A percentile compares a stretch with the other conserved stretches of the same genome.
Conservation (phyloP, 2,329 filamentous ascomycete genomes). For the Ceratocystis colombiana region DNA sequence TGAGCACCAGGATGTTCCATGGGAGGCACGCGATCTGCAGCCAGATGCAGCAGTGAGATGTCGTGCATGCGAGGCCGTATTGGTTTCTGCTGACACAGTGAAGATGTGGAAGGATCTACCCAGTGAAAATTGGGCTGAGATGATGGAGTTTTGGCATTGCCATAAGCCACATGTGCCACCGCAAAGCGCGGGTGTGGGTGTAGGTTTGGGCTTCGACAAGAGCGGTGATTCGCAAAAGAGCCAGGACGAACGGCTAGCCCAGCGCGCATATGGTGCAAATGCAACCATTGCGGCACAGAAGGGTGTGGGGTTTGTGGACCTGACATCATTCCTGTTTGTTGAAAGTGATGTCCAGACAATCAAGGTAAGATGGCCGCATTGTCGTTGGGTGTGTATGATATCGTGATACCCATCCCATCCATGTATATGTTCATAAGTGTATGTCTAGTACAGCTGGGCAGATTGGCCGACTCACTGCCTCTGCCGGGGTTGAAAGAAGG, state of each 20-base stretch:
- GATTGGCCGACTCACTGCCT: not conserved
- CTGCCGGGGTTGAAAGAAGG: conserved; percentile 48
- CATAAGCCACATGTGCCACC: conserved; percentile 69
- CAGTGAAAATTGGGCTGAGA: conserved; percentile 96
- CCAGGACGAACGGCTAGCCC: conserved; percentile 40
- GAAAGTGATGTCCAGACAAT: conserved; percentile 51
- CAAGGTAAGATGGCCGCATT: conserved; percentile 33
- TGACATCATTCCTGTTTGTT: conserved; percentile 63
- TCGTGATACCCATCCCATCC: not conserved
- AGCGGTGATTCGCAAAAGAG: conserved; percentile 30
- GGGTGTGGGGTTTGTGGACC: conserved; percentile 68
- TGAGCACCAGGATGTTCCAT: conserved; percentile 41
- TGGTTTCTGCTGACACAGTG: conserved; percentile 37
- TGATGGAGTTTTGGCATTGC: conserved; percentile 99
- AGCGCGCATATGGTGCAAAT: conserved; percentile 74
- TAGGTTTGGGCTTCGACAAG: too few relatives aligned
- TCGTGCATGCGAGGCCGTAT: conserved; percentile 33
- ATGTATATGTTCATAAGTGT: not conserved
- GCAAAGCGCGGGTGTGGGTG: conserved; percentile 22
- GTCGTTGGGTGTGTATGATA: not conserved
- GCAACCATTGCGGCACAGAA: conserved; percentile 57
- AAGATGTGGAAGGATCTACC: conserved; percentile 80
- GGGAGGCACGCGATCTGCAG: conserved; percentile 45
- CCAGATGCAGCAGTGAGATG: conserved; percentile 37
- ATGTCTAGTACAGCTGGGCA: not conserved